These are phyloP conservation scores for Trichosanthes cucumerina DNA, from an alignment of 306 rosid species.

Conservation along the genomic window DNA sequence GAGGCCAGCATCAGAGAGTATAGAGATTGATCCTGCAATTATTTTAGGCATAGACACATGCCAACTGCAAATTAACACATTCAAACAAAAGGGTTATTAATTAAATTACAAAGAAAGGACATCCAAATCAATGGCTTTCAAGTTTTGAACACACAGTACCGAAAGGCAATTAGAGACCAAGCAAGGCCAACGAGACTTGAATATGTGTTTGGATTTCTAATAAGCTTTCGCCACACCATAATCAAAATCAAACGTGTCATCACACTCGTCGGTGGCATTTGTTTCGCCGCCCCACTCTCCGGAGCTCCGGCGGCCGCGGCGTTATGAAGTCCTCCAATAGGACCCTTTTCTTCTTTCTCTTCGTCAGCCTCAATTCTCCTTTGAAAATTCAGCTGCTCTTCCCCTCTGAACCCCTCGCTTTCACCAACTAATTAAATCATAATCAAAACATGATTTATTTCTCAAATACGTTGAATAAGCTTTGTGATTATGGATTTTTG, in stretches of 20 bases:
- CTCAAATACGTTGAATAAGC: neutral
- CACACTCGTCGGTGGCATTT: constrained; percentile 86
- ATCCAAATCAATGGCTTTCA: neutral
- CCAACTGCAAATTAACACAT: constrained; percentile 4
- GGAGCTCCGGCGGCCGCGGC: neutral
- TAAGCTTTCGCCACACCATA: constrained; percentile 94
- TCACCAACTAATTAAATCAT: constrained; percentile 1
- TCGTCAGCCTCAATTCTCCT: neutral
- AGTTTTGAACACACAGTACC: constrained; percentile 22
- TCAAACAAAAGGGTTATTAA: neutral
- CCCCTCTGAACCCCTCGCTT: constrained; percentile 5
- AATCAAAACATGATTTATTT: neutral
- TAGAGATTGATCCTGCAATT: constrained; percentile 11
- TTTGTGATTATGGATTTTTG: neutral
- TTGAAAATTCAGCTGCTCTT: constrained; percentile 3
- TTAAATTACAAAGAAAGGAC: no score
- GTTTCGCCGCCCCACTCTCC: constrained; percentile 9
- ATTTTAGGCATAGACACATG: constrained; percentile 18
- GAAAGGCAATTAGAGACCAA: constrained; percentile 80
- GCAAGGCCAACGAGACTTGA: constrained; percentile 70
- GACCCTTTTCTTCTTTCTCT: constrained; percentile 7
- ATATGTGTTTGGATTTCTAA: constrained; percentile 86
- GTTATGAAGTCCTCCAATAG: constrained; percentile 5
- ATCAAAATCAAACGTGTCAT: constrained; percentile 88
- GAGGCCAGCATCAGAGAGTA: constrained; percentile 19